Evolutionary conservation across 2,329 filamentous ascomycete species (phyloP).

Genomic region (Knoxdaviesia capensis): DNA sequence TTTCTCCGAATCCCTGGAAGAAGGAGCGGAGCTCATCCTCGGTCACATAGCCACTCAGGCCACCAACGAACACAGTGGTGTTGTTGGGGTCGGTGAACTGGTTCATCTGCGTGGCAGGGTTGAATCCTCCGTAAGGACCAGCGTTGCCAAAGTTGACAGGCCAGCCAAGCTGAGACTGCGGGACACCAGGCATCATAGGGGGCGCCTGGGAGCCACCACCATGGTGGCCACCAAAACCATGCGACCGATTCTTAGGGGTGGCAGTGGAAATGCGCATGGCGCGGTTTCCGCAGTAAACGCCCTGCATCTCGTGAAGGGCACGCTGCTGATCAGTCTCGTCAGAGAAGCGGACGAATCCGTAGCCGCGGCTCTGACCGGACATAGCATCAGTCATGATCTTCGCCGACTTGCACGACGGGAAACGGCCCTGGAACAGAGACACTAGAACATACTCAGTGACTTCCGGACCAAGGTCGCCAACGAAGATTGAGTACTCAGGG

Average conservation of each 20-base stretch:
- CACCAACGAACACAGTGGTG: constrained; percentile 95
- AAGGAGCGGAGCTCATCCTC: constrained; percentile 99
- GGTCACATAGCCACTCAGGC: constrained; percentile 91
- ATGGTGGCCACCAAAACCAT: constrained; percentile 17
- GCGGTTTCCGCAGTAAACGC: constrained; percentile 94
- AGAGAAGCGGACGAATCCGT: constrained; percentile 94
- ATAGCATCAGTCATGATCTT: constrained; percentile 99
- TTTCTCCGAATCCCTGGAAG: constrained; percentile 98
- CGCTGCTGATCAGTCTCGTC: constrained; percentile 93
- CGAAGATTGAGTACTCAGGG: constrained; percentile 93
- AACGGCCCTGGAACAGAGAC: constrained; percentile 89
- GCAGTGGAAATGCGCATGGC: constrained; percentile 98
- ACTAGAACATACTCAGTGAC: constrained; percentile 98
- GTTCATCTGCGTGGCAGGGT: constrained; percentile 54
- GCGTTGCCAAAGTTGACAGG: constrained; percentile 8
- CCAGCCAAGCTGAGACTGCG: constrained; percentile 23
- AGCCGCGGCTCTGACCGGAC: constrained; percentile 90
- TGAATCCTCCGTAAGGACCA: constrained; percentile 19
- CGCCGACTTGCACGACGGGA: constrained; percentile 93
- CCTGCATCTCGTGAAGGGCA: constrained; percentile 93
- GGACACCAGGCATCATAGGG: constrained; percentile 24
- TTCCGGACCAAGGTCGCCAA: constrained; percentile 91
- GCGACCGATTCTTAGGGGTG: constrained; percentile 72
- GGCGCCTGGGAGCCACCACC: constrained; percentile 18
- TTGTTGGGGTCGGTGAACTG: constrained; percentile 99